phyloP scores from a whole-genome alignment of 2,329 filamentous ascomycete genomes.

The Talaromyces funiculosus region DNA sequence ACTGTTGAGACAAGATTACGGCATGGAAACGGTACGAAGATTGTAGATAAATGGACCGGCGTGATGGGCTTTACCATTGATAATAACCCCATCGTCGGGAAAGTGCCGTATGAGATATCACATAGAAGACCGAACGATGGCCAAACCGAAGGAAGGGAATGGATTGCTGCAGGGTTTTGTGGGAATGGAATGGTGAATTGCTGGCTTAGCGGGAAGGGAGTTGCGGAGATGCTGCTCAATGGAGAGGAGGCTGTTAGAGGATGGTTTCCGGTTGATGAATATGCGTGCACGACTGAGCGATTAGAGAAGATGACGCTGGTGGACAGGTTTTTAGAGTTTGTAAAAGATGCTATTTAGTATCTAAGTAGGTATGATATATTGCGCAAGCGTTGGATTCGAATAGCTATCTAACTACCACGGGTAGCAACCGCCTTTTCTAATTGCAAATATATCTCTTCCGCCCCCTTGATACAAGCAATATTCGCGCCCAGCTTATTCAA shows the following conservation, averaged over 20 bases:
- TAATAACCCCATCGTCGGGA: slow-evolving; percentile 49
- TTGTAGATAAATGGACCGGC: slow-evolving; percentile 27
- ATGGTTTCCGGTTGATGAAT: slow-evolving; percentile 21
- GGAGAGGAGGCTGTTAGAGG: slow-evolving; percentile 19
- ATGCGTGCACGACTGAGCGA: slow-evolving; percentile 13
- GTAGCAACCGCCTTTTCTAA: slow-evolving; percentile 27
- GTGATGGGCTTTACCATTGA: slow-evolving; percentile 51
- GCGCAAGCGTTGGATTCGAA: neutral
- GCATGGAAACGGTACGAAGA: slow-evolving; percentile 16
- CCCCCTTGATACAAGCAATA: slow-evolving; percentile 78
- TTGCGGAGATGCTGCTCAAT: slow-evolving; percentile 26
- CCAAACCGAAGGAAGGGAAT: slow-evolving; percentile 30
- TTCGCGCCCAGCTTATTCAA: slow-evolving; percentile 93
- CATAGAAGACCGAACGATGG: slow-evolving; percentile 24
- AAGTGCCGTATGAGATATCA: slow-evolving; percentile 34
- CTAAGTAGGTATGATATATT: neutral
- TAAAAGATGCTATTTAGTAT: neutral
- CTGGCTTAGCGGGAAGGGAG: slow-evolving; percentile 23
- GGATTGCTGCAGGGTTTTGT: slow-evolving; percentile 58
- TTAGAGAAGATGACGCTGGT: slow-evolving; percentile 7
- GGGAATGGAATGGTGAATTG: slow-evolving; percentile 63
- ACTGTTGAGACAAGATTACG: slow-evolving; percentile 8
- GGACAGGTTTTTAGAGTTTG: slow-evolving; percentile 11
- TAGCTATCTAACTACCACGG: neutral
- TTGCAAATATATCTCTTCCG: slow-evolving; percentile 63